phyloP scores from a whole-genome alignment of 257 asterid species.

The Penstemon newberryi region DNA sequence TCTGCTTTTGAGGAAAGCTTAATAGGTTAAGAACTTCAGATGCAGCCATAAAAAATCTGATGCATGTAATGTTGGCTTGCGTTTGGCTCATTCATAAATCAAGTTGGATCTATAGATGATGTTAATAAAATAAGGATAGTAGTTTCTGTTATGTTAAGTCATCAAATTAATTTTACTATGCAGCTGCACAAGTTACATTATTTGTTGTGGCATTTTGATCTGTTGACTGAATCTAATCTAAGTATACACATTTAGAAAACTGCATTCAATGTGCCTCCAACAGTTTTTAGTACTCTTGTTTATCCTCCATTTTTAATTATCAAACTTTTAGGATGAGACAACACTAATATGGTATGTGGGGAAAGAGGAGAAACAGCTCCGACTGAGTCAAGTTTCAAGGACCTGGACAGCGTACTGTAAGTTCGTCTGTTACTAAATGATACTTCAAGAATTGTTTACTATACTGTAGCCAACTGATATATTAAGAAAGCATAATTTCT shows the following conservation, averaged over 20 bases:
- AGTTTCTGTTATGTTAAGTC: conserved; percentile 13
- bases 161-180: neutral
- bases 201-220: neutral
- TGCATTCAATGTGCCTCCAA: conserved; percentile 20
- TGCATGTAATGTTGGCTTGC: conserved; percentile 14
- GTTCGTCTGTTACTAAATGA: conserved; percentile 29
- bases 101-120: conserved; percentile 2
- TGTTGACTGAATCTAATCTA: conserved; percentile 9
- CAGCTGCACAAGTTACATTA: no score
- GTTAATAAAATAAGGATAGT: neutral
- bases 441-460: conserved; percentile 19
- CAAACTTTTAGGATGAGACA: conserved; percentile 60
- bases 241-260: neutral
- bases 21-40: neutral
- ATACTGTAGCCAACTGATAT: neutral
- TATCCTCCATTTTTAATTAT: conserved; percentile 11
- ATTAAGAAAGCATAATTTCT: neutral
- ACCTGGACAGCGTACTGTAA: conserved; percentile 87
- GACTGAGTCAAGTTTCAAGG: conserved; percentile 57
- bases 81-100: conserved; percentile 10
- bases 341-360: conserved; percentile 62
- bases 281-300: neutral
- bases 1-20: neutral
- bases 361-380: conserved; percentile 61
- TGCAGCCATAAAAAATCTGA: neutral